A percentile compares a stretch with the other conserved stretches of the same genome.
phyloP scores from a whole-genome alignment of 306 rosid species.

The Casuarina cunninghamiana region DNA sequence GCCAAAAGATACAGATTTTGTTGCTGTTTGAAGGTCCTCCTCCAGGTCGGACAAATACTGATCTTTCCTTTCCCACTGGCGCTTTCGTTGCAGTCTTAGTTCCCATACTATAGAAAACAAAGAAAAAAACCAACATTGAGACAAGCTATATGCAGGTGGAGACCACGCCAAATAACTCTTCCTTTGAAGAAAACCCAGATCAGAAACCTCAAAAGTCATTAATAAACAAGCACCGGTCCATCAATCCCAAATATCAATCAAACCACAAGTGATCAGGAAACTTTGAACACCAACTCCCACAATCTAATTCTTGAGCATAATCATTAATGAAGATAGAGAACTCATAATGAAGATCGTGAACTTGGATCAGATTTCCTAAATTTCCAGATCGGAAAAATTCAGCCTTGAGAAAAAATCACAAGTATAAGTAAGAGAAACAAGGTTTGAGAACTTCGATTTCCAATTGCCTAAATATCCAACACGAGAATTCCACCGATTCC shows the following conservation, averaged over 20 bases:
- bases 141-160: background rate
- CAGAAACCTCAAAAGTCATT: background rate
- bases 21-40: background rate
- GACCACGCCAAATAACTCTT: too few species aligned
- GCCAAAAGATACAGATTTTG: background rate
- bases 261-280: too few species aligned
- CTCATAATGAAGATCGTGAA: background rate
- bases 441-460: too few species aligned
- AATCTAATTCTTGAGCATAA: background rate
- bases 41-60: background rate
- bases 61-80: background rate
- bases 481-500: too few species aligned
- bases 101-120: too few species aligned
- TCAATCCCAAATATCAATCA: background rate
- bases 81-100: background rate
- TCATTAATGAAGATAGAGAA: background rate
- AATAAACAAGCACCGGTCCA: background rate
- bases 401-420: too few species aligned
- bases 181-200: background rate
- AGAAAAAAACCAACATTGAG: background rate
- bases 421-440: too few species aligned
- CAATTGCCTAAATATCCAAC: too few species aligned
- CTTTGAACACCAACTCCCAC: too few species aligned
- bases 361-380: too few species aligned
- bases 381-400: too few species aligned